Conservation (phyloP, 2,329 filamentous ascomycete genomes). For the Hypoxylon sp. region DNA sequence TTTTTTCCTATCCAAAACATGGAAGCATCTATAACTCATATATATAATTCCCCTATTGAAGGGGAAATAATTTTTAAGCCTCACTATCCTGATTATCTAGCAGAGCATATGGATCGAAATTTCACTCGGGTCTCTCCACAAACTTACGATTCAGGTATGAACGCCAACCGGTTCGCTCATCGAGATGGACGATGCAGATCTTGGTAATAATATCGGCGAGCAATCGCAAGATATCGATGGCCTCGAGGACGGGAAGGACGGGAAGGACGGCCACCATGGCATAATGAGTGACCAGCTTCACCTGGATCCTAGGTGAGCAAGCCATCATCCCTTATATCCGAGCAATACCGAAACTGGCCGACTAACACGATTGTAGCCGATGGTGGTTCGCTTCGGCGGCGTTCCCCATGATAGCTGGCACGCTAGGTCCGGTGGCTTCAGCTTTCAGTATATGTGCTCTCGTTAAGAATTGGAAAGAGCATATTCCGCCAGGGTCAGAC, state of each 20-base stretch:
- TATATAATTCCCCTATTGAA: background rate
- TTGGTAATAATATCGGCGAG: conserved; percentile 58
- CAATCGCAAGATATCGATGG: conserved; percentile 52
- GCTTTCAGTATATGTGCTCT: conserved; percentile 89
- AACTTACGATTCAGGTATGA: background rate
- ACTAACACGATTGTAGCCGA: conserved; percentile 57
- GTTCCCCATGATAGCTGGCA: conserved; percentile 85
- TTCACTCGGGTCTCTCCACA: background rate
- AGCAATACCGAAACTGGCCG: conserved; percentile 1
- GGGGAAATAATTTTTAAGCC: background rate
- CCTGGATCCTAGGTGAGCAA: conserved; percentile 61
- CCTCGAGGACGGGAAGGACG: conserved; percentile 39
- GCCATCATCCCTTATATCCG: background rate
- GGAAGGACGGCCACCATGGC: conserved; percentile 51
- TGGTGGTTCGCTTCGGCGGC: conserved; percentile 77
- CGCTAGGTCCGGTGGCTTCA: conserved; percentile 87
- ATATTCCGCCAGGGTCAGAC: conserved; percentile 63
- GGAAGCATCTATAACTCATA: background rate
- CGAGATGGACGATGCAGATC: conserved; percentile 61
- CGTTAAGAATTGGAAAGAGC: conserved; percentile 83
- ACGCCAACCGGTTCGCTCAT: background rate
- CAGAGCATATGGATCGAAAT: conserved; percentile 12
- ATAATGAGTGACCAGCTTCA: conserved; percentile 60
- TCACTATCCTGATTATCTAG: background rate
- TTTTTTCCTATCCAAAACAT: background rate